Conservation (phyloP, 2,329 filamentous ascomycete species). For the Stagonosporopsis vannaccii region DNA sequence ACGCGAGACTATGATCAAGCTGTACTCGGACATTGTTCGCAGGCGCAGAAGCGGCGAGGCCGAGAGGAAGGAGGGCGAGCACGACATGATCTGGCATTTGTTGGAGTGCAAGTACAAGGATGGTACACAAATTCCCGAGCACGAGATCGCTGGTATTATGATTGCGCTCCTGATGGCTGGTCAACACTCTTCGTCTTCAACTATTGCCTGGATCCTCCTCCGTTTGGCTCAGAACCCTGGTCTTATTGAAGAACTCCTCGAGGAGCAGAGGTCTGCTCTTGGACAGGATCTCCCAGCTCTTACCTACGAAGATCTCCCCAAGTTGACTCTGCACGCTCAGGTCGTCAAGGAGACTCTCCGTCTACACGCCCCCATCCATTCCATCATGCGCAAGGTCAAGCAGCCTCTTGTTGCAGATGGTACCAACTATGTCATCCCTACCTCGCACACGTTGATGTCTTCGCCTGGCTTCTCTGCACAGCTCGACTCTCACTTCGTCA, state of each 20-base stretch:
- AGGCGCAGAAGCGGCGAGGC: constrained; percentile 67
- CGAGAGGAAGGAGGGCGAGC: constrained; percentile 55
- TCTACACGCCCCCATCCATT: constrained; percentile 91
- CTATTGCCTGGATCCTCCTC: constrained; percentile 83
- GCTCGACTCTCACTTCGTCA: constrained; percentile 78
- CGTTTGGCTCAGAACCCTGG: constrained; percentile 79
- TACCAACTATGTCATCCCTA: constrained; percentile 82
- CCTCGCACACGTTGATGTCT: constrained; percentile 80
- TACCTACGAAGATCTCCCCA: constrained; percentile 77
- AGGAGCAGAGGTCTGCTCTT: constrained; percentile 78
- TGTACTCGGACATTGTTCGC: constrained; percentile 83
- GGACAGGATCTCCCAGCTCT: constrained; percentile 78
- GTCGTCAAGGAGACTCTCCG: constrained; percentile 92
- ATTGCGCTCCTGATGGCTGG: constrained; percentile 92
- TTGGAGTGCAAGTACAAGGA: constrained; percentile 89
- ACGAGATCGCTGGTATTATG: constrained; percentile 91
- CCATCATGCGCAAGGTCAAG: constrained; percentile 92
- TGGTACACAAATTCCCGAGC: constrained; percentile 77
- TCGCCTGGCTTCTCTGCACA: constrained; percentile 83
- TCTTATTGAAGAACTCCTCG: constrained; percentile 79
- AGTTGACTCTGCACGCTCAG: constrained; percentile 81
- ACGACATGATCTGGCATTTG: constrained; percentile 88
- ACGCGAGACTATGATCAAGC: constrained; percentile 79
- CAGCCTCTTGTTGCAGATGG: constrained; percentile 83
- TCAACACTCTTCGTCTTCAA: constrained; percentile 87